Evolutionary conservation across 2,329 filamentous ascomycete genomes (phyloP), one percentile per base, ranked within the genome.

Genomic region (Pestalotiopsis sp.): DNA sequence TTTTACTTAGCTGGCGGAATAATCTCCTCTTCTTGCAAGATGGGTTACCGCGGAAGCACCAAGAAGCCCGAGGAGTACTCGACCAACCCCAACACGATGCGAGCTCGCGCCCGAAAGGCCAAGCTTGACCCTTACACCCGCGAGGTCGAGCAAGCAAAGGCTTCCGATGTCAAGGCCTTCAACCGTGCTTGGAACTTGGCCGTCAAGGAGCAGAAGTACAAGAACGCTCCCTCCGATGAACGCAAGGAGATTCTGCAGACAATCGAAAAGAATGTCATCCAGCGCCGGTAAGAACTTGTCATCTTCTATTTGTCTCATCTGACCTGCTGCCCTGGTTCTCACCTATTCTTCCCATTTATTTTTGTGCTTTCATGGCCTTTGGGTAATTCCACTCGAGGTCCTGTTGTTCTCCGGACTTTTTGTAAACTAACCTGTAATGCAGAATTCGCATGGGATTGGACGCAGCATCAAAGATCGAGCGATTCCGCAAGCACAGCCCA

Each of bases 51-150:
- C 17, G 17, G 45, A n/a, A 14, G 13, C 27, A 59, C 25, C n/a
- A 66, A 66, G 64, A 59, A 60, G 56, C 66, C 71, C 12, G 36
- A 64, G 38, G 69, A 75, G 45, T 77, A 77, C 67, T 77, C 74
- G 0, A 75, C 68, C 0, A 77, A 78, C 52, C 68, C 65, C 2
- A 73, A 75, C 63, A 77, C 75, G 0, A 17, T 75, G 13, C 72
- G 74, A 5, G 72, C 71, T 3, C 73, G 74, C 3, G 45, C 38
- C 4, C 76, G 76, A 65, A 75, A 70, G 14, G 68, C 69, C 5
- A 59, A 63, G 5, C 69, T 77, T 1, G 41, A 64, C 3, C 69
- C 70, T 0, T 71, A 69, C 11, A 68, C 63, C 13, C 69, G 64
- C 1, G 66, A 66, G 57, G 27, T 70, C 3, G 76, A 77, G 59